A percentile compares a stretch with the other conserved stretches of the same genome.
Conservation (phyloP, 768 basidiomycete species). For the Tulasnella sp. region DNA sequence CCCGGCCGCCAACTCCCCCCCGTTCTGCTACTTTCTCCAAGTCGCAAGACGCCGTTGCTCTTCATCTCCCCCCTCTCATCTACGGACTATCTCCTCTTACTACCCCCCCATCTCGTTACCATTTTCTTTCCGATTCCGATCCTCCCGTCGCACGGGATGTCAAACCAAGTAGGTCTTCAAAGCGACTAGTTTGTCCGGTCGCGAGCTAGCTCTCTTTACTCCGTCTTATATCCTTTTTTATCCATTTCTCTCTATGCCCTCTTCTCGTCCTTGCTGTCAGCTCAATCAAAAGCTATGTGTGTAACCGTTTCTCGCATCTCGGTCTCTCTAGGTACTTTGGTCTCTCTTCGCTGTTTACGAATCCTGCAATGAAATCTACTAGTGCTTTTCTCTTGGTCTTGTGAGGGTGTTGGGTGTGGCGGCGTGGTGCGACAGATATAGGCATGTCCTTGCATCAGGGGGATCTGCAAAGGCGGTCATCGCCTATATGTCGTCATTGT, state of each 20-base stretch:
- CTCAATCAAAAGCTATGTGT: not conserved
- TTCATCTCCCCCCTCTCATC: not conserved
- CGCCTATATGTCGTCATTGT: not conserved
- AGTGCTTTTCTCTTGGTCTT: too few species aligned
- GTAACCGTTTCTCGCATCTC: not conserved
- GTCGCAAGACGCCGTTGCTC: slow-evolving; percentile 1
- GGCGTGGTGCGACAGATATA: too few species aligned
- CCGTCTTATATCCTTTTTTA: not conserved
- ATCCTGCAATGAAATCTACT: too few species aligned
- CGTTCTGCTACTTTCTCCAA: not conserved
- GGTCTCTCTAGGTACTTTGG: slow-evolving; percentile 7
- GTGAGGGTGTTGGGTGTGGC: too few species aligned
- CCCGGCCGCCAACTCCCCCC: not conserved
- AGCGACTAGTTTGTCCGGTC: not conserved
- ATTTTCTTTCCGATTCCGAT: not conserved
- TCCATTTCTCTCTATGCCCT: not conserved
- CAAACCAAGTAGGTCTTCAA: not conserved
- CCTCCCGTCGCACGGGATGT: not conserved
- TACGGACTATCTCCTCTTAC: not conserved
- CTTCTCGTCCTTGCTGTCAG: not conserved
- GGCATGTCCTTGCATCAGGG: too few species aligned
- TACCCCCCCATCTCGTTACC: not conserved
- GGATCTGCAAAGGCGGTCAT: too few species aligned
- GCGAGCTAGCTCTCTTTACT: not conserved
- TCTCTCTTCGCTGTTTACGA: not conserved